Conservation (phyloP, 164 flowering plant species). For the Cinnamomum chago region DNA sequence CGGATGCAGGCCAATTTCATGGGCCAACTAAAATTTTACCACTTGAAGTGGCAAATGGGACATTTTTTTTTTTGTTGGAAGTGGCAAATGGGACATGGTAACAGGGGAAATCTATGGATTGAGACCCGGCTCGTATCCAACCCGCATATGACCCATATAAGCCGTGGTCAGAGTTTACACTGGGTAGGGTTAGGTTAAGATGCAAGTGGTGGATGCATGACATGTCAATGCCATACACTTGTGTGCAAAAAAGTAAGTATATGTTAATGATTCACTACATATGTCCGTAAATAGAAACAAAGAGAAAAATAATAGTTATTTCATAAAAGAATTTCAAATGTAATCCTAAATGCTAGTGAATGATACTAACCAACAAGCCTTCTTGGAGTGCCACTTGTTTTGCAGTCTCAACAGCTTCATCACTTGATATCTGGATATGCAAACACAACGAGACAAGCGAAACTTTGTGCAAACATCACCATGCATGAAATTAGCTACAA, state of each 20-base stretch:
- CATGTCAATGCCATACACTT: no score
- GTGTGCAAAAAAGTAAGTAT: not conserved
- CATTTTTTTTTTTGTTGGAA: no score
- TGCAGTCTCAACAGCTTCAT: slow-evolving; percentile 89
- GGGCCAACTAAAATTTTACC: no score
- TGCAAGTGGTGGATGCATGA: not conserved
- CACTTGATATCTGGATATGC: slow-evolving; percentile 65
- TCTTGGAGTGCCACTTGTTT: slow-evolving; percentile 89
- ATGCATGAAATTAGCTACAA: no score
- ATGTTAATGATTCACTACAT: not conserved
- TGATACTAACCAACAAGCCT: slow-evolving; percentile 79
- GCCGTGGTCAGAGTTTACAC: no score
- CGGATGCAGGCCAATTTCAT: no score
- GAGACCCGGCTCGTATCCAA: no score
- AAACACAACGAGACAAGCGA: no score
- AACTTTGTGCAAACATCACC: not conserved
- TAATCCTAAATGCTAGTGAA: not conserved
- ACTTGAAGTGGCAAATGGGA: no score
- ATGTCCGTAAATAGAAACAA: not conserved
- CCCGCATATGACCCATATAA: no score
- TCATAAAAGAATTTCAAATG: not conserved
- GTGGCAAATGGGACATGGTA: no score
- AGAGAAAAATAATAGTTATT: not conserved
- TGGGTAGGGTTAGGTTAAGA: not conserved
- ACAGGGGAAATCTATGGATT: no score